Conservation (phyloP, 2,329 filamentous ascomycete genomes). For the Zymoseptoria brevis region DNA sequence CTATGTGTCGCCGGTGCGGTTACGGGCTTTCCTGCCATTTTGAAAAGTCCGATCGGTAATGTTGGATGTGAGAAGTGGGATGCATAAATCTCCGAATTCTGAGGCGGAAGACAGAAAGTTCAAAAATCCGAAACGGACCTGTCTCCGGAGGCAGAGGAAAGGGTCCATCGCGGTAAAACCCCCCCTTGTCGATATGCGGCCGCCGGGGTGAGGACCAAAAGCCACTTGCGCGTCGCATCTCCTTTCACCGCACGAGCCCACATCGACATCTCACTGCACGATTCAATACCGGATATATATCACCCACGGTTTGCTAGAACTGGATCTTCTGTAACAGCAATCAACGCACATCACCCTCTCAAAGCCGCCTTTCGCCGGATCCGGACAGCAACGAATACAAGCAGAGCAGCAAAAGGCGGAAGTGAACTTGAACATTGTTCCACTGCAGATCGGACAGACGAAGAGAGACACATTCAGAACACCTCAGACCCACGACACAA, state of each 20-base stretch:
- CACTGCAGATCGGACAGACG: neutral
- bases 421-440: neutral
- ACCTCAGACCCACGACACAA: neutral
- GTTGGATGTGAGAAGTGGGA: neutral
- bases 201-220: neutral
- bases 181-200: neutral
- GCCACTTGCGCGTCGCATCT: neutral
- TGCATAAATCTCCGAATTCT: neutral
- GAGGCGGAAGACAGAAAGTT: neutral
- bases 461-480: neutral
- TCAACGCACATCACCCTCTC: neutral
- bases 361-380: neutral
- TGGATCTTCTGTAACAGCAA: neutral
- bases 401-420: neutral
- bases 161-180: neutral
- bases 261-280: neutral
- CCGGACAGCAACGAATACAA: neutral
- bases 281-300: neutral
- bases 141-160: neutral
- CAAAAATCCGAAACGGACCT: neutral
- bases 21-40: constrained; percentile 18
- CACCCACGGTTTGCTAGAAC: neutral
- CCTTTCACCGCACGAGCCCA: neutral
- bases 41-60: constrained; percentile 9
- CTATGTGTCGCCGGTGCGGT: constrained; percentile 70